phyloP scores from a whole-genome alignment of 2,329 filamentous ascomycete genomes.

The Chrysoporthe cubensis region DNA sequence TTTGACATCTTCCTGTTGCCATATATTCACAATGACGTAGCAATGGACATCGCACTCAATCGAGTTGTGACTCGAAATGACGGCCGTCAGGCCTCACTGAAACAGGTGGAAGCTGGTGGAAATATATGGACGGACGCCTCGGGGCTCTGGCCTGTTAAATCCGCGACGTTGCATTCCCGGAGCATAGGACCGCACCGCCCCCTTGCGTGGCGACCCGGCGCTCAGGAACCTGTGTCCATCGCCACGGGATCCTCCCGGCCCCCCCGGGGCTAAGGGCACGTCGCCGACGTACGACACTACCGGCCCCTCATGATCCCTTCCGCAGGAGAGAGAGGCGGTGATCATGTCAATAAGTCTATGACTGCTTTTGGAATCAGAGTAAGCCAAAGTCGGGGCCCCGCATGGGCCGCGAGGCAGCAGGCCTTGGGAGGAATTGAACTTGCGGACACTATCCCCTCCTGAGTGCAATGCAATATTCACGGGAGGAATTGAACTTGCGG shows the following conservation, averaged over 20 bases:
- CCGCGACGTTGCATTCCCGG: constrained; percentile 7
- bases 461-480: too few species aligned
- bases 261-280: too few species aligned
- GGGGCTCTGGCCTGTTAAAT: neutral
- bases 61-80: neutral
- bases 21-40: neutral
- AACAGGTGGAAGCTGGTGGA: constrained; percentile 4
- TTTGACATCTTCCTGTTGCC: neutral
- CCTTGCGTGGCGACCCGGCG: constrained; percentile 5
- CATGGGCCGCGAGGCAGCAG: too few species aligned
- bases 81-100: neutral
- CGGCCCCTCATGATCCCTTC: too few species aligned
- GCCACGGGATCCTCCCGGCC: neutral
- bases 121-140: neutral
- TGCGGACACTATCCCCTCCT: too few species aligned
- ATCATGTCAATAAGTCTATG: neutral
- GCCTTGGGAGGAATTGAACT: too few species aligned
- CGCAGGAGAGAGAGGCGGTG: neutral
- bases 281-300: neutral
- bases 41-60: neutral
- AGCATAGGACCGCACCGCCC: neutral
- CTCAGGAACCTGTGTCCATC: neutral
- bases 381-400: too few species aligned
- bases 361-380: neutral
- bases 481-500: too few species aligned